A percentile compares a stretch with the other conserved stretches of the same genome.
Conservation (phyloP, 176 grass and related monocot genomes). For the Zea mays region DNA sequence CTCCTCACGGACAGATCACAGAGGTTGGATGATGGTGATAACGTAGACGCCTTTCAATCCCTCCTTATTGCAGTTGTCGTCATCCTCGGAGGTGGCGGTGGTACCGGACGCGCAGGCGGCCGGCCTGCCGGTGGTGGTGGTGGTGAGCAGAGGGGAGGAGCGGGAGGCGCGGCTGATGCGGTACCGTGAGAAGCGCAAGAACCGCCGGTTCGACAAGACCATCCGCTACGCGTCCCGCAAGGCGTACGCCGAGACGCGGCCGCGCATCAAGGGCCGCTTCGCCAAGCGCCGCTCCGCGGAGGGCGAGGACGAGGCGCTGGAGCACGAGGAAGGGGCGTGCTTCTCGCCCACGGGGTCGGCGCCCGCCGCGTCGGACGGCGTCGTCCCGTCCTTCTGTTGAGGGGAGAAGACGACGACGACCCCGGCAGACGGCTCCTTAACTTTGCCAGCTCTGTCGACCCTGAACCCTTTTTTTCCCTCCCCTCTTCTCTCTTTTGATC, state of each 20-base stretch:
- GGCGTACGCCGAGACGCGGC: slow-evolving; percentile 84
- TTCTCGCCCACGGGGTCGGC: slow-evolving; percentile 36
- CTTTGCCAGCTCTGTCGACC: slow-evolving; percentile 31
- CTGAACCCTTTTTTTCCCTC: neutral
- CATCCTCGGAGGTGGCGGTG: slow-evolving; percentile 47
- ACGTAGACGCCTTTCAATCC: neutral
- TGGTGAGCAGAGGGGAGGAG: slow-evolving; percentile 46
- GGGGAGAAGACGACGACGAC: neutral
- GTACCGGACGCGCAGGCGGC: slow-evolving; percentile 48
- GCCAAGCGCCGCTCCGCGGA: slow-evolving; percentile 52
- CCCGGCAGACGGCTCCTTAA: neutral
- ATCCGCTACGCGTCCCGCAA: slow-evolving; percentile 87
- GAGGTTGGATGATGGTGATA: neutral
- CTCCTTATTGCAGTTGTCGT: slow-evolving; percentile 34
- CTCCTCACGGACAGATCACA: no score
- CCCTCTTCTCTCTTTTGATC: neutral
- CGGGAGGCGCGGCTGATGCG: slow-evolving; percentile 80
- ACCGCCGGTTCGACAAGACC: slow-evolving; percentile 75
- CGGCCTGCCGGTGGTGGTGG: neutral
- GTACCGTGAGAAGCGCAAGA: slow-evolving; percentile 89
- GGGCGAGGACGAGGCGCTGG: slow-evolving; percentile 27
- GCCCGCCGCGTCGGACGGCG: slow-evolving; percentile 36
- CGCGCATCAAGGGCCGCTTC: slow-evolving; percentile 83
- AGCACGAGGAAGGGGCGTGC: neutral
- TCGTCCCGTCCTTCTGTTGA: slow-evolving; percentile 55